Percentiles rank a stretch among this genome's conserved stretches.
Conservation (phyloP, 108 stramenopile genomes). For the Conticribra weissflogii region DNA sequence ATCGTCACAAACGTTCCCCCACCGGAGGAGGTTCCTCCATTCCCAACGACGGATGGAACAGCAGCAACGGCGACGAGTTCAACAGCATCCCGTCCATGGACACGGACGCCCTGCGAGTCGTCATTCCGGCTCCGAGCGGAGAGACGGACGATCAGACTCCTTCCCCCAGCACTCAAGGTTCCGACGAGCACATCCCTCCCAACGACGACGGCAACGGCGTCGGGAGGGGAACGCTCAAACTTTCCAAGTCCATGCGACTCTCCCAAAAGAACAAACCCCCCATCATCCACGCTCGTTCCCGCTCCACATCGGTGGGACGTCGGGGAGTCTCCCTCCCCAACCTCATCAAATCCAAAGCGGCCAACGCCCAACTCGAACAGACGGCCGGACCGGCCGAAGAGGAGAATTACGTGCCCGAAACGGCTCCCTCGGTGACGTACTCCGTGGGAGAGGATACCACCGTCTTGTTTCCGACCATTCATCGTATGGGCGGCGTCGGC, state of each 20-base stretch:
- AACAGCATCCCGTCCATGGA: too few species aligned
- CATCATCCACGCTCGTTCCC: too few species aligned
- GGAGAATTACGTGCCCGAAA: slow-evolving; percentile 1
- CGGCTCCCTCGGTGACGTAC: slow-evolving; percentile 12
- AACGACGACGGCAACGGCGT: neutral
- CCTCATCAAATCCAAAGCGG: neutral
- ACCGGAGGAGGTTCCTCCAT: too few species aligned
- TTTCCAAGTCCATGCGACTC: neutral
- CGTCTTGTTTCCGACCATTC: slow-evolving; percentile 35
- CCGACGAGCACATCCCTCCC: neutral
- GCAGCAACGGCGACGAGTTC: neutral
- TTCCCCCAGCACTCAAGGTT: slow-evolving; percentile 17
- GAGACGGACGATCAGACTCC: slow-evolving; percentile 20
- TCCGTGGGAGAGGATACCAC: slow-evolving; percentile 49
- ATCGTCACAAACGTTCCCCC: too few species aligned
- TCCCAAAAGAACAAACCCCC: slow-evolving; percentile 3
- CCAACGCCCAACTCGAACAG: slow-evolving; percentile 13
- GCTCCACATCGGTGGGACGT: neutral
- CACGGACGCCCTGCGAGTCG: slow-evolving; percentile 1
- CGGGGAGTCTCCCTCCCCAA: neutral
- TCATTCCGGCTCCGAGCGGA: slow-evolving; percentile 12
- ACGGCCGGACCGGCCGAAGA: slow-evolving; percentile 9
- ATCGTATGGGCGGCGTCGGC: too few species aligned
- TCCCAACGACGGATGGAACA: too few species aligned
- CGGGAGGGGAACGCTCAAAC: neutral